phyloP scores from a whole-genome alignment of 768 basidiomycete species.

The Tulasnella sp. region DNA sequence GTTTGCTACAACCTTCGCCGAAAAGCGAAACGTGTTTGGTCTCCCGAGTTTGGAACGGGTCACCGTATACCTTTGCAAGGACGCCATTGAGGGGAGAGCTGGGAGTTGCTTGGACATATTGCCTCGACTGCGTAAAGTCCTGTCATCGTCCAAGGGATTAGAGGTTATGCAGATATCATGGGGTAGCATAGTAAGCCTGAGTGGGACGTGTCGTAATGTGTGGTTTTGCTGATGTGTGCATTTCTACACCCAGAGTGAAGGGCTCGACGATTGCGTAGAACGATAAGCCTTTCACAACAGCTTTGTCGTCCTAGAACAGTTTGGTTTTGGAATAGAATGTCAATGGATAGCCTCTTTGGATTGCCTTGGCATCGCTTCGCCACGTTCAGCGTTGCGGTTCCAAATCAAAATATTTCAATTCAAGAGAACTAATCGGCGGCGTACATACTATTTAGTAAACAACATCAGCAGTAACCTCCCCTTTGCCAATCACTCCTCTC shows the following conservation, averaged over 20 bases:
- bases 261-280: background rate
- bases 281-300: background rate
- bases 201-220: background rate
- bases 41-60: background rate
- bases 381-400: background rate
- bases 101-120: background rate
- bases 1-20: background rate
- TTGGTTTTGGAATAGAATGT: background rate
- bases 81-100: background rate
- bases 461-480: background rate
- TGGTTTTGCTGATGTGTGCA: background rate
- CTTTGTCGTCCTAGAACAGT: background rate
- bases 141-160: background rate
- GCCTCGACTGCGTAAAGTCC: background rate
- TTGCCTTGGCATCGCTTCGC: background rate
- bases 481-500: conserved; percentile 28
- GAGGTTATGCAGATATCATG: background rate
- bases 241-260: background rate
- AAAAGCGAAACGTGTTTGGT: background rate
- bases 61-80: background rate
- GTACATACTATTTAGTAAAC: background rate
- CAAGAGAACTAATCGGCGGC: background rate
- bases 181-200: background rate
- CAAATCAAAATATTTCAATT: background rate
- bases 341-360: background rate